Base-by-base conservation (phyloP, 768 basidiomycete species). In the Trametes punicea region DNA sequence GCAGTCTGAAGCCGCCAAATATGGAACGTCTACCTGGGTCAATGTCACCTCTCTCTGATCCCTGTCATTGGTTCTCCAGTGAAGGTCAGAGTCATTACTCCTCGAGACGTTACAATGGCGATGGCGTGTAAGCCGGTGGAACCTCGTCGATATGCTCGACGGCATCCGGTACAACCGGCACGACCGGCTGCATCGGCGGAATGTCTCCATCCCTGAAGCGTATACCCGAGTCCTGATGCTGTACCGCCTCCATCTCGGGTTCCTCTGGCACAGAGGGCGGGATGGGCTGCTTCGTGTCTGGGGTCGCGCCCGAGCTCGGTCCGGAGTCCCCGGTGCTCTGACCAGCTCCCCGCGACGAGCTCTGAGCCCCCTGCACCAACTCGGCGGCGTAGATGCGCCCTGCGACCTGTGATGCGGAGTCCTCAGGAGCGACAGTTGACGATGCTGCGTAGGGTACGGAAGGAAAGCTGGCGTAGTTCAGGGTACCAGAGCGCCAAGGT, bases 151-250 rank as follows among this genome's bases (percentile, higher is more conserved):
- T 34, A 30, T 42, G 23, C 30, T 31, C 42, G 16, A 18, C 34
- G 10, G 21, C 26, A 9, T 33, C 31, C 10, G 33, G 40, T 15
- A 15, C 13, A n/a, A n/a, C 23, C 42, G 42, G 42, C 23, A 44
- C 42, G 42, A 44, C 13, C 18, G 42, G 42, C 20, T 26, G 25
- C 42, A 44, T 25, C 15, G 34, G 47, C 18, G 46, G 45, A 11
- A 50, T 11, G n/a, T 39, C 56, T 11, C 56, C 56, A 15, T 46
- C 49, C 56, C 56, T 51, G 36, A 51, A 57, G 20, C 56, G 50
- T 26, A 46, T 57, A 21, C 56, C 50, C 56, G 56, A 57, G 56
- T 51, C 56, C 44, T 57, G 42, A 50, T 51, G 50, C 56, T 51
- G 50, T 16, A 57, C 44, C 44, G 56, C 33, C 38, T 51, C 50